Percentiles rank a stretch among this genome's conserved stretches.
Evolutionary conservation across 768 basidiomycete genomes (phyloP).

Genomic region (Mycena latifolia): DNA sequence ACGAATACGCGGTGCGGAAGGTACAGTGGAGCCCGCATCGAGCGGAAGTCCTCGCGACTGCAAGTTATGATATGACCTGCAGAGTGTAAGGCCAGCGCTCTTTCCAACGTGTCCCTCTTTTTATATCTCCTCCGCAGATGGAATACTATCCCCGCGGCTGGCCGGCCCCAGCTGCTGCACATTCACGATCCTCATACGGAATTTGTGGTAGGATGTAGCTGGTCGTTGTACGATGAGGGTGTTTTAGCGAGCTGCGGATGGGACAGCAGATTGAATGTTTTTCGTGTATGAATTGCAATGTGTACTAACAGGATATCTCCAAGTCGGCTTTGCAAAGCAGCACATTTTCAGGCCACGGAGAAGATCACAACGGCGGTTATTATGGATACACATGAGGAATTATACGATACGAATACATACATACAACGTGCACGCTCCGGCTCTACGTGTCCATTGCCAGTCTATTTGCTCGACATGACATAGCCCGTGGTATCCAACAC

Average conservation of each 20-base stretch:
- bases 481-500: slow-evolving; percentile 89
- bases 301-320: slow-evolving; percentile 11
- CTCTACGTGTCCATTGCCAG: slow-evolving; percentile 2
- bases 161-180: slow-evolving; percentile 66
- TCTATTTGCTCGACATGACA: slow-evolving; percentile 85
- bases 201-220: slow-evolving; percentile 92
- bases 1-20: slow-evolving; percentile 92
- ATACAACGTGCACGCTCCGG: slow-evolving; percentile 3
- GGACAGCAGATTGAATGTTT: slow-evolving; percentile 89
- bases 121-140: slow-evolving; percentile 62
- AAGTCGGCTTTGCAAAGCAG: too few relatives aligned
- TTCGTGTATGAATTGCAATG: slow-evolving; percentile 60
- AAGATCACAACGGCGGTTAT: not conserved
- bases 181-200: slow-evolving; percentile 94
- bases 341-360: too few relatives aligned
- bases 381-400: slow-evolving; percentile 23
- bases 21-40: slow-evolving; percentile 91
- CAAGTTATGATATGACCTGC: slow-evolving; percentile 96
- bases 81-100: slow-evolving; percentile 88
- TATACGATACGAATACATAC: slow-evolving; percentile 35
- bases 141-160: slow-evolving; percentile 70
- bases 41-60: slow-evolving; percentile 73
- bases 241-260: slow-evolving; percentile 91
- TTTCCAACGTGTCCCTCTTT: slow-evolving; percentile 7
- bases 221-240: slow-evolving; percentile 94